Base-by-base conservation (phyloP, 2,329 filamentous ascomycete genomes). In the Fusarium albosuccineum region DNA sequence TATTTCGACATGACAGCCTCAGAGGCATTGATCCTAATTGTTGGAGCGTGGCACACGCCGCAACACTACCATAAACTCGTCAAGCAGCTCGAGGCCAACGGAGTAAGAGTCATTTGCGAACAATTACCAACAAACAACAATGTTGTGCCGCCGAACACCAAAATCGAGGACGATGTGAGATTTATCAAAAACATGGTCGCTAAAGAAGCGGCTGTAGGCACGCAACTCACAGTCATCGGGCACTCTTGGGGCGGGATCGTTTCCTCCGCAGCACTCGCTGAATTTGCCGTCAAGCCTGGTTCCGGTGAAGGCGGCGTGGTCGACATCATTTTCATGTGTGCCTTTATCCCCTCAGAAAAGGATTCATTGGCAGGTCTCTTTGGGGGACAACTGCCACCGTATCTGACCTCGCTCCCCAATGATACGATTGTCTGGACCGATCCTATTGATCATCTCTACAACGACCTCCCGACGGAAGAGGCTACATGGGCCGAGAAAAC, bases 101-200 rank as follows among this genome's bases (percentile, higher is more conserved):
- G 44, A 29, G 4, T 34, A 29, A 48, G 44, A 16, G 29, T 34
- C 29, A 34, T 48, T 17, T 34, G 29, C 27, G 44, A 48, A 11
- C 44, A 48, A 8, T 16, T 48, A 13, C 44, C 44, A 10, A 48
- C 27, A 33, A 48, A 48, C 16, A 48, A 48, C 44, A 48, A 48
- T 16, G 10, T 5, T n/a, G 14, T 48, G 17, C 44, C 44, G n/a
- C 44, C 44, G 27, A 17, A 48, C 14, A 9, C 44, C 30, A 17
- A n/a, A 34, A 8, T n/a, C 13, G 44, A 34, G 13, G 29, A 48
- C 27, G 16, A 48, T 48, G 44, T 34, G 3, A 48, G 22, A 3
- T 48, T 48, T 11, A 33, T 48, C 44, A 48, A 33, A 33, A 11
- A 33, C 27, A 48, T 33, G 3, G 16, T 48, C n/a, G n/a, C 44